Evolutionary conservation across 2,329 filamentous ascomycete species (phyloP).

Genomic region (Botrytis medusae): DNA sequence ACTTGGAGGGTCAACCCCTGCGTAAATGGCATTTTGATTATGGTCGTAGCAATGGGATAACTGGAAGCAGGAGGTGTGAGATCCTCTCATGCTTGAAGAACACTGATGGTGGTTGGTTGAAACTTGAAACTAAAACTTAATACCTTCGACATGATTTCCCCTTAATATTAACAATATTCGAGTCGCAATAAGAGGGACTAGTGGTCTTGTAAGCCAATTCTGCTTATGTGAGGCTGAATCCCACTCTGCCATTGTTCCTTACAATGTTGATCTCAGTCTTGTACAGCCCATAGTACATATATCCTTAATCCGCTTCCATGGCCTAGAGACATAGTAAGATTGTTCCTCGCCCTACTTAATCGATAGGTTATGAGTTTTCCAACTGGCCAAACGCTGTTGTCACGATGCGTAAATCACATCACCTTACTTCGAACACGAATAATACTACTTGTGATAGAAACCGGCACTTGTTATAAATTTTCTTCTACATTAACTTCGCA

Average conservation of each 20-base stretch:
- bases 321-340: not conserved
- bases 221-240: not conserved
- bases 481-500: not conserved
- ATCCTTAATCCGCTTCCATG: not conserved
- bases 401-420: not conserved
- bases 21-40: not conserved
- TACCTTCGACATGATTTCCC: no score
- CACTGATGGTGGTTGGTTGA: no score
- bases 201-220: not conserved
- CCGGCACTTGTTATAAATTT: accelerated
- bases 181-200: no score
- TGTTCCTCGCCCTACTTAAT: not conserved
- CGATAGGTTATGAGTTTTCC: not conserved
- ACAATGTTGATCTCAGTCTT: not conserved
- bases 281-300: not conserved
- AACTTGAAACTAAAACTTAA: no score
- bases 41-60: no score
- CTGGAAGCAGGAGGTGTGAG: no score
- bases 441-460: accelerated
- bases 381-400: not conserved
- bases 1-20: not conserved
- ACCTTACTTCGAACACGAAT: not conserved
- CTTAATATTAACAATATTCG: no score
- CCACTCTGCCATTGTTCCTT: not conserved
- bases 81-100: no score